Evolutionary conservation across 2,329 filamentous ascomycete species (phyloP).

Genomic region (Leptographium radiaticola): DNA sequence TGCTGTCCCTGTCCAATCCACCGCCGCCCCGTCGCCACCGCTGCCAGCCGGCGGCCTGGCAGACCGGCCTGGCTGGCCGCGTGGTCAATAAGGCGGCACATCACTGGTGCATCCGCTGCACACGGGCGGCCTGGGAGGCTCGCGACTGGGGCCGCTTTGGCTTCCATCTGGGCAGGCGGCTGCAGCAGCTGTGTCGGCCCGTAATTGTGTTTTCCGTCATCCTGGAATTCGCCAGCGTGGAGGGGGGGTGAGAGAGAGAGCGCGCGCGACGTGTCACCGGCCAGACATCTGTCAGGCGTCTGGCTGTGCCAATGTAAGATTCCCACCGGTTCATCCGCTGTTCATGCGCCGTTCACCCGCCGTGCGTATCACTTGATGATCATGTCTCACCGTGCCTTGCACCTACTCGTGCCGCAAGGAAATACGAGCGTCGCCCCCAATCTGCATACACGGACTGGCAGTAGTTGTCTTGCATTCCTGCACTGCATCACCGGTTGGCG

Average conservation of each 20-base stretch:
- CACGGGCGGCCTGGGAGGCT: conserved; percentile 7
- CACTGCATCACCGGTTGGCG: too few species aligned
- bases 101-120: conserved; percentile 9
- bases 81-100: conserved; percentile 8
- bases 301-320: too few species aligned
- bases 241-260: background rate
- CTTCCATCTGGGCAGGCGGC: background rate
- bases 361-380: too few species aligned
- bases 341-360: too few species aligned
- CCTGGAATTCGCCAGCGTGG: conserved; percentile 1
- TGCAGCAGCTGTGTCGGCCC: conserved; percentile 7
- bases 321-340: too few species aligned
- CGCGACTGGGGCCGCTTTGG: conserved; percentile 4
- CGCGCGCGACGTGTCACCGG: background rate
- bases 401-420: background rate
- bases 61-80: background rate
- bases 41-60: background rate
- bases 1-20: conserved; percentile 5
- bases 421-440: background rate
- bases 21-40: background rate
- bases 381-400: too few species aligned
- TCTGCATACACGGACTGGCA: background rate
- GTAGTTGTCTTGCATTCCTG: too few species aligned
- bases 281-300: background rate
- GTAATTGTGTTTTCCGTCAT: conserved; percentile 9